Percentiles rank a stretch among this genome's conserved stretches.
phyloP scores from a whole-genome alignment of 2,329 filamentous ascomycete genomes.

The Fusarium sp. region DNA sequence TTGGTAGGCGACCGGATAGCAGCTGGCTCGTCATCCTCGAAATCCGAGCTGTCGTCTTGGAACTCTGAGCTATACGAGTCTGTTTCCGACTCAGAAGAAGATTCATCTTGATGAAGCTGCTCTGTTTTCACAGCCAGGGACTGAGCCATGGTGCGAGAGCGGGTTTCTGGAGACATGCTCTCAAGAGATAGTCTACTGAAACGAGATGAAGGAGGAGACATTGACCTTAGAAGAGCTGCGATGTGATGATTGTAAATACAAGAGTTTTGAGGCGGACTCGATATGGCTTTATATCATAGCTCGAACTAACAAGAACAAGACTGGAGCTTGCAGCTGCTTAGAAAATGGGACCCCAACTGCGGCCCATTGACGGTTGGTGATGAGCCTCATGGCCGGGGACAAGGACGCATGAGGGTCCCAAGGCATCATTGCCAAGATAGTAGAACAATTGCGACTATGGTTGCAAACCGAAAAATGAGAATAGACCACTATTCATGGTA shows the following conservation, averaged over 20 bases:
- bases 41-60: slow-evolving; percentile 52
- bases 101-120: slow-evolving; percentile 41
- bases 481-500: slow-evolving; percentile 3
- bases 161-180: slow-evolving; percentile 50
- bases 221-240: slow-evolving; percentile 24
- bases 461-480: background rate
- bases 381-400: slow-evolving; percentile 38
- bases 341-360: slow-evolving; percentile 34
- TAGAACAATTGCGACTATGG: background rate
- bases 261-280: slow-evolving; percentile 5
- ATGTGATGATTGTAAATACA: slow-evolving; percentile 1
- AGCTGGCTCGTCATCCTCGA: slow-evolving; percentile 51
- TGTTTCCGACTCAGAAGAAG: slow-evolving; percentile 49
- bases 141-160: slow-evolving; percentile 30
- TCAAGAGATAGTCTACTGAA: slow-evolving; percentile 52
- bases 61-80: slow-evolving; percentile 37
- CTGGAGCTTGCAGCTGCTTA: slow-evolving; percentile 10
- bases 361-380: slow-evolving; percentile 39
- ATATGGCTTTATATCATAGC: slow-evolving; percentile 42
- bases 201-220: slow-evolving; percentile 48
- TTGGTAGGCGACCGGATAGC: slow-evolving; percentile 58
- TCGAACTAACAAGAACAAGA: slow-evolving; percentile 7
- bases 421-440: slow-evolving; percentile 28
- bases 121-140: slow-evolving; percentile 18
- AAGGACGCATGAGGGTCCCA: slow-evolving; percentile 36